Evolutionary conservation across 805 yeast species (phyloP).

Genomic region (Cyberlindnera mrakii): DNA sequence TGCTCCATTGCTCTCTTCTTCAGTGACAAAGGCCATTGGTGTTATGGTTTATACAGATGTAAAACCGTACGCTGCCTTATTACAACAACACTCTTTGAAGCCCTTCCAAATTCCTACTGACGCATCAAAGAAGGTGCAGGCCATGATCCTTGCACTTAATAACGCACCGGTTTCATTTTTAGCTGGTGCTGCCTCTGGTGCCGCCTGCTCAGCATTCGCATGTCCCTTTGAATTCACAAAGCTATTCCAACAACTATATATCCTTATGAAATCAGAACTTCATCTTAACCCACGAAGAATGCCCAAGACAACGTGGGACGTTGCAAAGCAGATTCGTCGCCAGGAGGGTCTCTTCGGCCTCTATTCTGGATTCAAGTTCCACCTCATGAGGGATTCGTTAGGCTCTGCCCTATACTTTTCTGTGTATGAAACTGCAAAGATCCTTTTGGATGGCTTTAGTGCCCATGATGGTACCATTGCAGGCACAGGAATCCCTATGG

Average conservation of each 20-base stretch:
- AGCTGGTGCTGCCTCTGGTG: slow-evolving; percentile 67
- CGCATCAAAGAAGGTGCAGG: slow-evolving; percentile 6
- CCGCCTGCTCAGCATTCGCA: slow-evolving; percentile 54
- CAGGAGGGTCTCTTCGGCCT: slow-evolving; percentile 58
- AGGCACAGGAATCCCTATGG: slow-evolving; percentile 26
- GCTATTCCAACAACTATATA: slow-evolving; percentile 66
- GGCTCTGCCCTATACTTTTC: slow-evolving; percentile 72
- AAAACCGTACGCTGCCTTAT: slow-evolving; percentile 35
- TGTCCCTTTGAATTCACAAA: slow-evolving; percentile 87
- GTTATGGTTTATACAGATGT: slow-evolving; percentile 56
- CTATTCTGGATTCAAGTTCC: slow-evolving; percentile 69
- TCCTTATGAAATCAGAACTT: slow-evolving; percentile 29
- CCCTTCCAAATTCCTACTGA: slow-evolving; percentile 8
- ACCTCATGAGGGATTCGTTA: slow-evolving; percentile 59
- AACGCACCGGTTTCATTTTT: slow-evolving; percentile 41
- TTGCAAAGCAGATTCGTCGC: slow-evolving; percentile 47
- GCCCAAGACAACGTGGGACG: slow-evolving; percentile 33
- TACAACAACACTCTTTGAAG: slow-evolving; percentile 16
- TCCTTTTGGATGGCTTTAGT: slow-evolving; percentile 29
- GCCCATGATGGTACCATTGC: slow-evolving; percentile 24
- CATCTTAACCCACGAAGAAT: slow-evolving; percentile 27
- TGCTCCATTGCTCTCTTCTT: slow-evolving; percentile 66
- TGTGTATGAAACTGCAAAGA: slow-evolving; percentile 68
- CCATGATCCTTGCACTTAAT: slow-evolving; percentile 22
- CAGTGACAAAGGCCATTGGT: slow-evolving; percentile 57